Percentiles rank a stretch among this genome's conserved stretches.
Evolutionary conservation across 306 rosid species (phyloP).

Genomic region (Fagus crenata): DNA sequence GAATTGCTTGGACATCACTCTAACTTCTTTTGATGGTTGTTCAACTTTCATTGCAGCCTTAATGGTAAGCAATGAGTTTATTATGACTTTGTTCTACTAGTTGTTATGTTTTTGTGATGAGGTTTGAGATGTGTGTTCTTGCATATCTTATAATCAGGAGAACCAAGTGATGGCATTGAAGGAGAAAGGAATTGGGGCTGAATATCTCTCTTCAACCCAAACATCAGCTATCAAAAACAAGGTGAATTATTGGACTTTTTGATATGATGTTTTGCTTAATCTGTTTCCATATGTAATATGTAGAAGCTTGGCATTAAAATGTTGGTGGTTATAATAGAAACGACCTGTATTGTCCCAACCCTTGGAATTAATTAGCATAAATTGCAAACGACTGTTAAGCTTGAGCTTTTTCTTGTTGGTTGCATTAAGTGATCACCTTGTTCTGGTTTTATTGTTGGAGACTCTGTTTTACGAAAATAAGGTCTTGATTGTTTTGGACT

Average conservation of each 20-base stretch:
- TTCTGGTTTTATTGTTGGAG: background rate
- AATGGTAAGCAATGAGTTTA: slow-evolving; percentile 77
- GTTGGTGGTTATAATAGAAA: background rate
- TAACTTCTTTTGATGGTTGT: slow-evolving; percentile 32
- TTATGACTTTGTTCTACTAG: slow-evolving; percentile 21
- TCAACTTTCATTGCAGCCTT: slow-evolving; percentile 54
- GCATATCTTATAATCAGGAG: slow-evolving; percentile 55
- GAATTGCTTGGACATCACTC: slow-evolving; percentile 33
- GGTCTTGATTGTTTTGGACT: background rate
- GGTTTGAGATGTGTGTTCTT: slow-evolving; percentile 31
- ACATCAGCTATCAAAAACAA: slow-evolving; percentile 55
- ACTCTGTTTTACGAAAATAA: background rate
- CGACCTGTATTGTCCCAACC: background rate
- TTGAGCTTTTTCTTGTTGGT: background rate
- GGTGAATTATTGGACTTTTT: slow-evolving; percentile 38
- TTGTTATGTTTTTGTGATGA: slow-evolving; percentile 24
- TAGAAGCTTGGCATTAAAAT: slow-evolving; percentile 10
- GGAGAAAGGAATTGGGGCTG: slow-evolving; percentile 86
- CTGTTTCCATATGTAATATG: slow-evolving; percentile 13
- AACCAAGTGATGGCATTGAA: slow-evolving; percentile 87
- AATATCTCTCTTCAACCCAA: slow-evolving; percentile 86
- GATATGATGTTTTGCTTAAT: slow-evolving; percentile 13
- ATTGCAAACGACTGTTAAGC: background rate
- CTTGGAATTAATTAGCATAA: background rate
- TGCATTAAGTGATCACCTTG: background rate